Evolutionary conservation across 2,329 filamentous ascomycete species (phyloP).

Genomic region (Ustilaginoidea virens): DNA sequence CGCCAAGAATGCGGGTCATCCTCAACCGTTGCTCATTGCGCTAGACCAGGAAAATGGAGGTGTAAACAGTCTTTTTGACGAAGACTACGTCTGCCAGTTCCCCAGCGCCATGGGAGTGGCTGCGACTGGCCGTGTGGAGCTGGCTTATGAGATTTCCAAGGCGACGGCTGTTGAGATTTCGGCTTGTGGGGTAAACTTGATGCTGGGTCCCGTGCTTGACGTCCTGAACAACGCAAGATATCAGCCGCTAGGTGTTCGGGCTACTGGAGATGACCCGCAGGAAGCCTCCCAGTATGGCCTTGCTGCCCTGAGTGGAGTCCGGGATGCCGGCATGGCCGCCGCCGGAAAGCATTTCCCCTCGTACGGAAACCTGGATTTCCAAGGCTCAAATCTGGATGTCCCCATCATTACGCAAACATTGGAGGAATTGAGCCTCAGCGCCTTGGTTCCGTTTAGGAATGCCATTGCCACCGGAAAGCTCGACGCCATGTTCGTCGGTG

Average conservation of each 20-base stretch:
- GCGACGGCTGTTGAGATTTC: conserved; percentile 86
- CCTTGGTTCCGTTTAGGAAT: conserved; percentile 80
- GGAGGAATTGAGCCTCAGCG: conserved; percentile 83
- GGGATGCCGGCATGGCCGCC: conserved; percentile 75
- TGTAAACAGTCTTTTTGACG: conserved; percentile 91
- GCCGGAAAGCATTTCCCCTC: conserved; percentile 96
- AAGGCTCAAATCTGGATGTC: conserved; percentile 80
- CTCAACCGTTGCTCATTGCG: conserved; percentile 75
- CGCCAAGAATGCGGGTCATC: conserved; percentile 78
- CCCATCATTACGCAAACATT: conserved; percentile 91
- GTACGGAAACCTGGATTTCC: conserved; percentile 87
- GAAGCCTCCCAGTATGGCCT: conserved; percentile 89
- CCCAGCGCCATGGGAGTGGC: conserved; percentile 94
- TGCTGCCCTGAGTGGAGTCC: conserved; percentile 81
- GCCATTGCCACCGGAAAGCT: conserved; percentile 68
- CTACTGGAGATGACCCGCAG: conserved; percentile 83
- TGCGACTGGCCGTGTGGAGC: conserved; percentile 71
- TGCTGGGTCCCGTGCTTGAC: conserved; percentile 85
- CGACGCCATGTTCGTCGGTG: conserved; percentile 91
- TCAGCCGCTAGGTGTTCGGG: conserved; percentile 78
- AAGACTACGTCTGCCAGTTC: conserved; percentile 90
- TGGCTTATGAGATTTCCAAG: conserved; percentile 82
- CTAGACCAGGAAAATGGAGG: conserved; percentile 97
- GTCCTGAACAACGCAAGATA: conserved; percentile 87
- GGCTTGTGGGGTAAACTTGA: conserved; percentile 89